Evolutionary conservation across 2,329 filamentous ascomycete species (phyloP), one percentile per base, ranked within the genome.

Genomic region (Aureobasidium mangrovei): DNA sequence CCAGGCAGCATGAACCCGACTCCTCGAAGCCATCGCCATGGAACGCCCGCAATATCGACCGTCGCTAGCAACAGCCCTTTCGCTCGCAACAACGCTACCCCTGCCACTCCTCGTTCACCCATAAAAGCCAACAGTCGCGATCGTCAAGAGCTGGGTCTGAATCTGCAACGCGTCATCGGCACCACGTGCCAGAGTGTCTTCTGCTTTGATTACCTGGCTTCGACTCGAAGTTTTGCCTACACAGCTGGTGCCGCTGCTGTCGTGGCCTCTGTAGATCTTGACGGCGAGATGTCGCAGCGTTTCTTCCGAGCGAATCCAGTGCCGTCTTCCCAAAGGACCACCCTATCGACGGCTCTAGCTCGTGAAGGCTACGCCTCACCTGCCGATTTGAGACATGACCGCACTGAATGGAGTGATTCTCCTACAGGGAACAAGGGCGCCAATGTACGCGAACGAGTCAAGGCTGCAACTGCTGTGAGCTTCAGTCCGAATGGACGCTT

Each of bases 201-300:
- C 66, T 89, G 88, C 59, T 95, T 98, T 69, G 90, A 94, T 67
- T 84, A 81, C 59, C 82, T 91, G 57, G 76, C 85, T 39, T 81
- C 84, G 9, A 84, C 79, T 52, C 74, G 74, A 55, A 77, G 77
- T 48, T 95, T 97, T 70, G 90, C 90, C 54, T 93, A 95, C 68
- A 91, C 90, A 59, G 91, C 93, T 7, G 93, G 93, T 54, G 93
- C 90, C 7, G 89, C 91, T 41, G 91, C 89, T n/a, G 88, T 98
- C 0, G 81, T 97, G 18, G 88, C 91, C 6, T 84, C 87, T 61
- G 77, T 96, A 51, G 81, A 88, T 59, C 80, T 83, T 49, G 77
- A 86, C 32, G 65, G 78, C 58, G 69, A 74, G 56, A 70, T 84
- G 64, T 79, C 79, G 1, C 91, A 97, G 68, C 85, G 89, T 57